Percentiles rank a stretch among this genome's conserved stretches.
Conservation (phyloP, 148 eudicot genomes). For the Heliosperma pusillum region DNA sequence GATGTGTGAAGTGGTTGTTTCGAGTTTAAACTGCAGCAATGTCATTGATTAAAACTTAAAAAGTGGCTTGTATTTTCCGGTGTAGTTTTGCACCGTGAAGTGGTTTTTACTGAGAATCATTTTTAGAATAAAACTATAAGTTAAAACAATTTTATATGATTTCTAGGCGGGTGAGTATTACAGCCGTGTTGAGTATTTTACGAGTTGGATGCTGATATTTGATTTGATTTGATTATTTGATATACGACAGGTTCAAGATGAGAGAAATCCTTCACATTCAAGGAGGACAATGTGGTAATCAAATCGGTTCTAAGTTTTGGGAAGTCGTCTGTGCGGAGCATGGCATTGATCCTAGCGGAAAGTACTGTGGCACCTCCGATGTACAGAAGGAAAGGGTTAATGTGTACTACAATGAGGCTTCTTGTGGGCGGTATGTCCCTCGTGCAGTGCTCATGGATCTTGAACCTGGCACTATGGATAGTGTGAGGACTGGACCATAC, state of each 20-base stretch:
- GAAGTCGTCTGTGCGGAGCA: conserved; percentile 11
- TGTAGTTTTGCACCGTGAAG: no score
- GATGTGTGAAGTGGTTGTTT: no score
- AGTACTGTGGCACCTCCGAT: conserved; percentile 7
- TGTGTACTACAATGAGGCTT: conserved; percentile 9
- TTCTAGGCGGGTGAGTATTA: neutral
- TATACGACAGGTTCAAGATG: neutral
- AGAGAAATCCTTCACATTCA: conserved; percentile 13
- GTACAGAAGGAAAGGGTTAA: conserved; percentile 5
- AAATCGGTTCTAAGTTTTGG: conserved; percentile 13
- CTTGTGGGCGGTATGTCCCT: conserved; percentile 7
- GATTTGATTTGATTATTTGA: neutral
- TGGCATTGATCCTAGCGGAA: conserved; percentile 5
- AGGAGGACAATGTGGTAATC: conserved; percentile 9
- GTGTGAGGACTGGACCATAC: conserved; percentile 9
- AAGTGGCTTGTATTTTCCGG: neutral
- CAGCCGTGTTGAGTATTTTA: neutral
- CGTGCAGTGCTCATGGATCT: conserved; percentile 14
- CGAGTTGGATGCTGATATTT: neutral
- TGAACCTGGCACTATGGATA: conserved; percentile 11
- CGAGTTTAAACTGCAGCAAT: no score
- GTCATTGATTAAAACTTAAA: no score
- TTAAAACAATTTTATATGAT: neutral
- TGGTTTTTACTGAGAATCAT: no score
- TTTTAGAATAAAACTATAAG: neutral